These are phyloP conservation scores for Saccharomycopsis fibuligera DNA, from an alignment of 805 yeast genomes.

Conservation along the genomic window DNA sequence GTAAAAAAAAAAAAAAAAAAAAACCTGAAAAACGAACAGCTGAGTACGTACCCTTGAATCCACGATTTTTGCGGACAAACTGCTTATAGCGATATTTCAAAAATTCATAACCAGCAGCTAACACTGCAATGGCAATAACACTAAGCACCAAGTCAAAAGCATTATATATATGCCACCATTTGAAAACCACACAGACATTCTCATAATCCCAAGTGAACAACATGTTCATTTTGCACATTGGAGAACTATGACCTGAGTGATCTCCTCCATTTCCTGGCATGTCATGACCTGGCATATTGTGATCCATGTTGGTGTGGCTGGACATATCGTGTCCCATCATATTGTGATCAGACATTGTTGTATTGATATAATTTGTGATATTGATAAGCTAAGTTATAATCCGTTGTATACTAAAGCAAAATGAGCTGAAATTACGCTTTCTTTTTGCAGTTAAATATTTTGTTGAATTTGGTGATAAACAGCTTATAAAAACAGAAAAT, in stretches of 20 bases:
- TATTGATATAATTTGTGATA: no score
- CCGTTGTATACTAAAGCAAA: no score
- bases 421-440: no score
- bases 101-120: slow-evolving; percentile 59
- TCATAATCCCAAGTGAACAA: slow-evolving; percentile 72
- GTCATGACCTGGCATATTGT: slow-evolving; percentile 20
- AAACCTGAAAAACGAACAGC: no score
- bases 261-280: no score
- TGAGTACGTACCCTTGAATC: no score
- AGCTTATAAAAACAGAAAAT: no score
- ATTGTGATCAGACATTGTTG: slow-evolving; percentile 2
- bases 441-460: no score
- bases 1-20: no score
- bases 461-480: no score
- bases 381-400: no score
- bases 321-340: slow-evolving; percentile 3
- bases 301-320: slow-evolving; percentile 12
- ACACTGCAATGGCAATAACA: slow-evolving; percentile 38
- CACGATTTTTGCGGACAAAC: not conserved
- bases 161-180: slow-evolving; percentile 73
- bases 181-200: slow-evolving; percentile 65
- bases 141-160: slow-evolving; percentile 45
- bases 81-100: slow-evolving; percentile 29
- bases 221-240: slow-evolving; percentile 44
- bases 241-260: no score